Evolutionary conservation across 768 basidiomycete genomes (phyloP), one percentile per base, ranked within the genome.

Genomic region (Trametes elegans): DNA sequence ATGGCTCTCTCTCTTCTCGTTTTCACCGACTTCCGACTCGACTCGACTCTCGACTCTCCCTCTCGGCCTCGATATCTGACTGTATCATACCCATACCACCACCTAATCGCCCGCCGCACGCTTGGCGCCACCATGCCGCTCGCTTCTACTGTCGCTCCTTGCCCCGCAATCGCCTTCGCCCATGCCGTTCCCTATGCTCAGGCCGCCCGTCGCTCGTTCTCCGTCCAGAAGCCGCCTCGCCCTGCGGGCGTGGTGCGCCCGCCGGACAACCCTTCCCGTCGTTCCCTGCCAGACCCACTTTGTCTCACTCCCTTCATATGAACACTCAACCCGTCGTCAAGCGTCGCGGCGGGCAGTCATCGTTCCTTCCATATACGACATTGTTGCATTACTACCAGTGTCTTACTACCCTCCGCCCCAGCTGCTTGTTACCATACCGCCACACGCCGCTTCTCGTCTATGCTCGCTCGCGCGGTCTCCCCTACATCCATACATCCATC

Each of bases 351-450:
- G 32, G 32, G 31, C 29, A 34, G 19, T 41, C 29, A 42, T 36
- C 27, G 21, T 27, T 23, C 34, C 34, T 44, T 44, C 51, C 51
- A 44, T 53, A 53, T 53, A 53, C 42, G 51, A 44, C 45, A 53
- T 35, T 53, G 51, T 53, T 53, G 51, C 51, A 53, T 53, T 53
- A 53, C 51, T 53, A 53, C 51, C 50, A 35, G 50, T 52, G 50
- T 52, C 41, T 52, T 52, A 52, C 41, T 52, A 52, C 41, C 39
- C 39, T 14, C 28, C 21, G 28, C 18, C 24, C 41, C 23, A 18
- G 16, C 49, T 31, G 38, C 36, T 40, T 49, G 49, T 49, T 40
- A 29, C 47, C 47, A 38, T 27, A 38, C 47, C 9, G 3, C 21
- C 21, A 5, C 45, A 8, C 27, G 13, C 18, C 39, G 49, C 27